These are phyloP conservation scores for Luffa aegyptiaca DNA, from an alignment of 306 rosid genomes.

Conservation along the genomic window DNA sequence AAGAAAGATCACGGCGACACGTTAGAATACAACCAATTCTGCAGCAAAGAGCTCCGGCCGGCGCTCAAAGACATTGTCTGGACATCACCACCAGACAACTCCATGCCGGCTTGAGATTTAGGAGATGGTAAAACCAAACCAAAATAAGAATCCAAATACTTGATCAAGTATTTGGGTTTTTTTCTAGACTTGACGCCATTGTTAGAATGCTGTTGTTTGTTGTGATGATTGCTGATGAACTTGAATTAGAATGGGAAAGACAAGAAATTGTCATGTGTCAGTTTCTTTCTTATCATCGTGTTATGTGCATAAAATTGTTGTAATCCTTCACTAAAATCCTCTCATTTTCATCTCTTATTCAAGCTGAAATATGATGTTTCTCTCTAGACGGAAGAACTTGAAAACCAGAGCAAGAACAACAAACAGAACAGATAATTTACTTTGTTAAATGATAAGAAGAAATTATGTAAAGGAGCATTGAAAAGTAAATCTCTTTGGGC, in stretches of 20 bases:
- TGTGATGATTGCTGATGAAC: background rate
- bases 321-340: background rate
- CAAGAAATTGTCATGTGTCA: background rate
- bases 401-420: background rate
- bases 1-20: constrained; percentile 84
- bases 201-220: background rate
- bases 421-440: too few relatives aligned
- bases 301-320: background rate
- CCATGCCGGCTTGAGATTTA: constrained; percentile 22
- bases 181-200: background rate
- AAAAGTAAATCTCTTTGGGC: background rate
- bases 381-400: background rate
- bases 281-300: background rate
- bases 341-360: background rate
- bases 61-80: constrained; percentile 81
- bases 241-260: background rate
- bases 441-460: too few relatives aligned
- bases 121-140: background rate
- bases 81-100: constrained; percentile 39
- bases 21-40: constrained; percentile 82
- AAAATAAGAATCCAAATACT: background rate
- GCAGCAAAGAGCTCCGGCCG: constrained; percentile 85
- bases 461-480: too few relatives aligned
- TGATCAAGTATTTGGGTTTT: background rate
- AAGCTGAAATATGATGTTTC: background rate